phyloP scores from a whole-genome alignment of 2,329 filamentous ascomycete species.

The Aspergillus terreus region DNA sequence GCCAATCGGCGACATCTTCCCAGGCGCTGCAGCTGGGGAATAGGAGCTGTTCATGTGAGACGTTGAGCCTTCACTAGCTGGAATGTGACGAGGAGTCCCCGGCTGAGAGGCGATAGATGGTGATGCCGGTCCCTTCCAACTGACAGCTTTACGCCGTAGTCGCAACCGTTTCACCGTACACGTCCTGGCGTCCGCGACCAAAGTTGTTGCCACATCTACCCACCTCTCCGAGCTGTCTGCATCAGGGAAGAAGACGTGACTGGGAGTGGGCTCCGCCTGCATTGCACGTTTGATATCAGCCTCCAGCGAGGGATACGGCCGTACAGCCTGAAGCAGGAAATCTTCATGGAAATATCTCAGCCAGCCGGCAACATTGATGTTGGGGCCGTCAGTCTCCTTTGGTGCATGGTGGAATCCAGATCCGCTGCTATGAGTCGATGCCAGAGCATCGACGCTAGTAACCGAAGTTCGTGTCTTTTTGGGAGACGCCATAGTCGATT shows the following conservation, averaged over 20 bases:
- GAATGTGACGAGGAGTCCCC: conserved; percentile 23
- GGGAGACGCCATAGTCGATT: conserved; percentile 40
- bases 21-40: conserved; percentile 18
- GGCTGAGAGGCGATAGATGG: conserved; percentile 19
- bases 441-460: conserved; percentile 50
- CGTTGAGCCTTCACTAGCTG: conserved; percentile 18
- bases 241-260: conserved; percentile 32
- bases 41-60: conserved; percentile 28
- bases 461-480: conserved; percentile 45
- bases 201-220: conserved; percentile 55
- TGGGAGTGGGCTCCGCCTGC: conserved; percentile 50
- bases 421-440: conserved; percentile 41
- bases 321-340: conserved; percentile 57
- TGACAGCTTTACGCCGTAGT: conserved; percentile 46
- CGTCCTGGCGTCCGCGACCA: conserved; percentile 53
- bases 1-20: conserved; percentile 18
- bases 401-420: conserved; percentile 30
- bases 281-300: conserved; percentile 55
- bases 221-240: conserved; percentile 42
- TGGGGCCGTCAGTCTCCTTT: conserved; percentile 44
- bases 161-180: conserved; percentile 55
- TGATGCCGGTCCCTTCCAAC: conserved; percentile 18
- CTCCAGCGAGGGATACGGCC: conserved; percentile 50
- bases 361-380: conserved; percentile 56
- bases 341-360: conserved; percentile 56